phyloP scores from a whole-genome alignment of 495 filamentous ascomycete species.

The Podospora fimiseda region DNA sequence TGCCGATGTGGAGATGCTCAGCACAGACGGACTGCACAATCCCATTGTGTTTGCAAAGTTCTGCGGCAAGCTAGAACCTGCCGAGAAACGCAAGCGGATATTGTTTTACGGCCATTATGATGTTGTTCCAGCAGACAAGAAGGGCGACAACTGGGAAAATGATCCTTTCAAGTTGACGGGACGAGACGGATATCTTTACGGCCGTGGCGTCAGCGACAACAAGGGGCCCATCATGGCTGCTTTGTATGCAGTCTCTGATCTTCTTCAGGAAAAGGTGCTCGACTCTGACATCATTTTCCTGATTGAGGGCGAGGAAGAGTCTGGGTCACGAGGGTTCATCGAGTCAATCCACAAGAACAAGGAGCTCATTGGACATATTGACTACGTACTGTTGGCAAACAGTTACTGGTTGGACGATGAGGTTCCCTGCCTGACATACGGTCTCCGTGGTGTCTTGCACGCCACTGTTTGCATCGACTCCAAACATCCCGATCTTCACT shows the following conservation, averaged over 20 bases:
- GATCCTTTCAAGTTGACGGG: slow-evolving; percentile 84
- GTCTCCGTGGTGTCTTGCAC: slow-evolving; percentile 88
- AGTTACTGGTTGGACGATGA: slow-evolving; percentile 98
- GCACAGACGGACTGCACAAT: slow-evolving; percentile 65
- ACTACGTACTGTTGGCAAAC: slow-evolving; percentile 91
- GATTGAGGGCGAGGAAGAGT: slow-evolving; percentile 96
- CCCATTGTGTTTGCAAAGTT: slow-evolving; percentile 89
- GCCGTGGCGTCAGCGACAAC: slow-evolving; percentile 94
- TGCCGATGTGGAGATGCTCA: slow-evolving; percentile 77
- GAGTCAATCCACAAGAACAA: slow-evolving; percentile 71
- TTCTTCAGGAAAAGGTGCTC: slow-evolving; percentile 68
- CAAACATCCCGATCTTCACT: slow-evolving; percentile 82
- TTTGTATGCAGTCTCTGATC: slow-evolving; percentile 83
- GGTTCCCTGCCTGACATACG: slow-evolving; percentile 91
- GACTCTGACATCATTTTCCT: slow-evolving; percentile 85
- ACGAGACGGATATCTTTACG: slow-evolving; percentile 87
- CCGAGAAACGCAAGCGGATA: slow-evolving; percentile 65
- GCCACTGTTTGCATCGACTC: slow-evolving; percentile 83
- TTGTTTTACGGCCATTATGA: slow-evolving; percentile 99
- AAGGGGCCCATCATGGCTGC: slow-evolving; percentile 93
- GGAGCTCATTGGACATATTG: slow-evolving; percentile 76
- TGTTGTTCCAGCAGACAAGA: slow-evolving; percentile 86
- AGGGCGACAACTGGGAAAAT: slow-evolving; percentile 69
- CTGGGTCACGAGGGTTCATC: slow-evolving; percentile 82
- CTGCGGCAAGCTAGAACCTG: slow-evolving; percentile 54